Evolutionary conservation across 1,284 basidiomycete species (phyloP).

Genomic region (Malassezia pachydermatis): DNA sequence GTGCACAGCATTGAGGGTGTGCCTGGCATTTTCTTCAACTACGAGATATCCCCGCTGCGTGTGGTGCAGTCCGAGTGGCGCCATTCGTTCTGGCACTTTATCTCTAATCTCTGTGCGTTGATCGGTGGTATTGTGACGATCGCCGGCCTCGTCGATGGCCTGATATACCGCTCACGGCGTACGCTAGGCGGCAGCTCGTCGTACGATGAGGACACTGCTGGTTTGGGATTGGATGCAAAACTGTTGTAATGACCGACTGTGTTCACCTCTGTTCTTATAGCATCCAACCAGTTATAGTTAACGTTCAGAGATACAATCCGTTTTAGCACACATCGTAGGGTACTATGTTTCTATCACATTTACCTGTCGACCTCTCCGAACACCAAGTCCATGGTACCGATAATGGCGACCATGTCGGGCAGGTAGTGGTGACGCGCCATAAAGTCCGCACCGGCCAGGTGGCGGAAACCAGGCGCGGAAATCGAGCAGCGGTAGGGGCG

Average conservation of each 20-base stretch:
- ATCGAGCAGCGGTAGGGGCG: conserved; percentile 47
- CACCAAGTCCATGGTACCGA: conserved; percentile 46
- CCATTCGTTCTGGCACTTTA: conserved; percentile 90
- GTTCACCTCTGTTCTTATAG: too few relatives aligned
- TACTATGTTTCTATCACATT: too few relatives aligned
- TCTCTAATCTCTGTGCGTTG: conserved; percentile 75
- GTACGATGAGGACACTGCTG: conserved; percentile 19
- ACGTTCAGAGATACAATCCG: too few relatives aligned
- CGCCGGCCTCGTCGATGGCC: conserved; percentile 77
- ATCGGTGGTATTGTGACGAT: conserved; percentile 93
- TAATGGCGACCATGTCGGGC: conserved; percentile 46
- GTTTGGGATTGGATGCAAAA: conserved; percentile 11
- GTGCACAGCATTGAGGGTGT: conserved; percentile 67
- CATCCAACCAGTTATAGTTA: too few relatives aligned
- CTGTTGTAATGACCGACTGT: conserved; percentile 7
- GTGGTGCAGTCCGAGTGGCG: conserved; percentile 52
- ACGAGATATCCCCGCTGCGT: conserved; percentile 58
- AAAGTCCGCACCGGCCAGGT: conserved; percentile 45
- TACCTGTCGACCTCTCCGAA: conserved; percentile 47
- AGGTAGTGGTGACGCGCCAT: conserved; percentile 43
- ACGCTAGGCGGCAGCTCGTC: conserved; percentile 2
- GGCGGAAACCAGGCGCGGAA: conserved; percentile 45
- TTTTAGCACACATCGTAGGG: too few relatives aligned
- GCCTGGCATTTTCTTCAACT: conserved; percentile 54
- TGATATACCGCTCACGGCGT: conserved; percentile 58